phyloP scores from a whole-genome alignment of 768 basidiomycete species.

The Daedalea quercina region DNA sequence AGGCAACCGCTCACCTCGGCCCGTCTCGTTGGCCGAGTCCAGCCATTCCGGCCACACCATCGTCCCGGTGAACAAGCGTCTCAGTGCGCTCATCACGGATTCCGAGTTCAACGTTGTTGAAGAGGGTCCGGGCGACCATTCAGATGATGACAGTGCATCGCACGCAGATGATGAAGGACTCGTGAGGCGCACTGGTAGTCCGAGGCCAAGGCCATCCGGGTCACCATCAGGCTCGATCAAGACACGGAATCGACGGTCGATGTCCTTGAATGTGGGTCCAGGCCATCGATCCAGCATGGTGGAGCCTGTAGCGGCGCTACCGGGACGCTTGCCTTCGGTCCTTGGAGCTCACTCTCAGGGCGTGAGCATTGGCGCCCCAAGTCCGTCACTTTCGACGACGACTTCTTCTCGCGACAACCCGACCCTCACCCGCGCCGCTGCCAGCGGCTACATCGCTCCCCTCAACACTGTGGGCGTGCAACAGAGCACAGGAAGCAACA shows the following conservation, averaged over 20 bases:
- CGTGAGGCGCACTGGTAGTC: background rate
- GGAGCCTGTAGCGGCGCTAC: slow-evolving; percentile 12
- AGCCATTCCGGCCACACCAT: slow-evolving; percentile 69
- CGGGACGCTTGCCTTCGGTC: background rate
- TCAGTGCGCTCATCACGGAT: slow-evolving; percentile 63
- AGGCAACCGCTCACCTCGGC: slow-evolving; percentile 44
- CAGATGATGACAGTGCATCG: background rate
- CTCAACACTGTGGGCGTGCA: slow-evolving; percentile 22
- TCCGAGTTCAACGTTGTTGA: slow-evolving; percentile 62
- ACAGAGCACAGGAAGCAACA: slow-evolving; percentile 33
- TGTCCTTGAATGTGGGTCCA: slow-evolving; percentile 49
- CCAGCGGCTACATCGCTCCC: slow-evolving; percentile 36
- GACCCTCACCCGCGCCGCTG: slow-evolving; percentile 34
- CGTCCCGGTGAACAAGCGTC: slow-evolving; percentile 57
- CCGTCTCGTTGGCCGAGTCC: slow-evolving; percentile 75
- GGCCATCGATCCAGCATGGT: slow-evolving; percentile 14
- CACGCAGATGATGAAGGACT: background rate
- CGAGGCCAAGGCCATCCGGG: background rate
- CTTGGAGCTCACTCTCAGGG: slow-evolving; percentile 1
- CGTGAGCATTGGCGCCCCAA: slow-evolving; percentile 3
- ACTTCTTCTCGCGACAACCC: slow-evolving; percentile 29
- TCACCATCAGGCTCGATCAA: slow-evolving; percentile 29
- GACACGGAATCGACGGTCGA: slow-evolving; percentile 52
- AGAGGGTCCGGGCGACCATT: slow-evolving; percentile 37
- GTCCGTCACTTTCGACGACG: slow-evolving; percentile 8